A percentile compares a stretch with the other conserved stretches of the same genome.
phyloP scores from a whole-genome alignment of 78 protist genomes.

The Emiliania huxleyi region DNA sequence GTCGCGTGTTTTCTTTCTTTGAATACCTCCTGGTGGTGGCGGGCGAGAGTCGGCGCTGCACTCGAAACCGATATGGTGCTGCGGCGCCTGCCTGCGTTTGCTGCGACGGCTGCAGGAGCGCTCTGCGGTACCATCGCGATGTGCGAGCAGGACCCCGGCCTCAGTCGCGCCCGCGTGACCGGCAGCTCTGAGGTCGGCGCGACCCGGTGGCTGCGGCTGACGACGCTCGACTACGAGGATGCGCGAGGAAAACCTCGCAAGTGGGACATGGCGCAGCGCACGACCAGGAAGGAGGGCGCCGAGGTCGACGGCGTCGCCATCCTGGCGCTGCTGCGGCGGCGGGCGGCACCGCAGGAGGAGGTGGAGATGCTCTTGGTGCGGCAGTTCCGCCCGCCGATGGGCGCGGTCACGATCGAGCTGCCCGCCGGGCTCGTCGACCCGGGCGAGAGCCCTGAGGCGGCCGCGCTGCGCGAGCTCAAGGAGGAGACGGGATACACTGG shows the following conservation, averaged over 20 bases:
- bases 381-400: not conserved
- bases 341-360: not conserved
- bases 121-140: no score
- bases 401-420: not conserved
- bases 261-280: conserved; percentile 9
- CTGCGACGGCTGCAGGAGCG: no score
- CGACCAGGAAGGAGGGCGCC: not conserved
- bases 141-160: no score
- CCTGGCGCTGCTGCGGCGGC: not conserved
- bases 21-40: no score
- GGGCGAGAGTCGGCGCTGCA: no score
- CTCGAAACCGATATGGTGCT: no score
- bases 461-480: not conserved
- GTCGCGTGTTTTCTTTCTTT: no score
- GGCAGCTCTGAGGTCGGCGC: not conserved
- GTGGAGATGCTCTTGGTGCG: not conserved
- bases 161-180: not conserved
- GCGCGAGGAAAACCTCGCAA: not conserved
- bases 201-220: not conserved
- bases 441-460: not conserved
- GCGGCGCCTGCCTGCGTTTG: no score
- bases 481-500: not conserved
- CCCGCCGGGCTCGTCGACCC: conserved; percentile 10
- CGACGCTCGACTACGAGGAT: not conserved
- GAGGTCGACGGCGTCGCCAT: not conserved